Evolutionary conservation across 2,329 filamentous ascomycete species (phyloP).

Genomic region (Metarhizium guizhouense): DNA sequence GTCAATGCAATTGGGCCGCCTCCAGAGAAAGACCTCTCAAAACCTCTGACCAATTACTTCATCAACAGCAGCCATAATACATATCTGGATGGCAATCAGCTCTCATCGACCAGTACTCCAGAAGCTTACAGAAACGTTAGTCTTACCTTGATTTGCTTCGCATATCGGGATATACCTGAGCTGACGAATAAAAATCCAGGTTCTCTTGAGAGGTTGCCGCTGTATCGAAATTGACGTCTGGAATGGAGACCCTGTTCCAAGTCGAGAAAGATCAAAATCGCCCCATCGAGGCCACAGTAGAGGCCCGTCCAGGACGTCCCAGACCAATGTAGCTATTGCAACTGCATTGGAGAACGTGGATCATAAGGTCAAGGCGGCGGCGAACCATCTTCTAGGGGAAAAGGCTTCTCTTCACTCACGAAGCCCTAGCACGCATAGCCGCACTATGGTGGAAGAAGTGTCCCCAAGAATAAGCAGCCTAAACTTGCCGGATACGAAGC

Average conservation of each 20-base stretch:
- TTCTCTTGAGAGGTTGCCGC: conserved; percentile 67
- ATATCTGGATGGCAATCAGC: conserved; percentile 79
- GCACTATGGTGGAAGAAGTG: conserved; percentile 17
- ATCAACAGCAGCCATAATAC: conserved; percentile 95
- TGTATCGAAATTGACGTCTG: conserved; percentile 95
- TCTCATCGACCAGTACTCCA: conserved; percentile 66
- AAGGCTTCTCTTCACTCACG: conserved; percentile 24
- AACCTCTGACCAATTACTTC: conserved; percentile 80
- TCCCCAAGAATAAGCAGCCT: conserved; percentile 23
- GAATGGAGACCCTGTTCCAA: conserved; percentile 54
- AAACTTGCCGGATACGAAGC: conserved; percentile 18
- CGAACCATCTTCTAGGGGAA: conserved; percentile 18
- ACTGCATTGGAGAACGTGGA: conserved; percentile 25
- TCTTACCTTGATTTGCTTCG: conserved; percentile 6
- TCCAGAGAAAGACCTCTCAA: conserved; percentile 47
- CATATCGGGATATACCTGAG: neutral
- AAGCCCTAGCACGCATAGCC: conserved; percentile 29
- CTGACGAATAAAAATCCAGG: conserved; percentile 30
- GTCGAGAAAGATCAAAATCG: conserved; percentile 26
- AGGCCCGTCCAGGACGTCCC: conserved; percentile 36
- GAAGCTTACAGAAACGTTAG: conserved; percentile 69
- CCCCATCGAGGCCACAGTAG: conserved; percentile 35
- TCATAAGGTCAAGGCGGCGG: conserved; percentile 18
- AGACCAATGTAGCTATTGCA: conserved; percentile 35
- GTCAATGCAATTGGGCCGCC: conserved; percentile 36